A percentile compares a stretch with the other conserved stretches of the same genome.
These are phyloP conservation scores for Ogataea parapolymorpha DNA, from an alignment of 805 yeast species.

Conservation along the genomic window DNA sequence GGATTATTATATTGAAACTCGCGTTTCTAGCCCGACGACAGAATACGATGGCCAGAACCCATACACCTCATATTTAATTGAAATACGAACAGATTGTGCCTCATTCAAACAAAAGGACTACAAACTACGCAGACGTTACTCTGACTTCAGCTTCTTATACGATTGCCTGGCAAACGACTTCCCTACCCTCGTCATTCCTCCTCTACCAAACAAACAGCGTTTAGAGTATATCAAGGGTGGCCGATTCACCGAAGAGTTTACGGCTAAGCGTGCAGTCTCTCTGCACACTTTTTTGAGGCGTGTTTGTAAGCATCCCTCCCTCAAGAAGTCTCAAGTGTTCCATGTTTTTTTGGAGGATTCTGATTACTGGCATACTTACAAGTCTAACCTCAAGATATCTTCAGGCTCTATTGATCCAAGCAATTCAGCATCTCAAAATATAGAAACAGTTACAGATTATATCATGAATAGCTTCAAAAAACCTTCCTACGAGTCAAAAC, in stretches of 20 bases:
- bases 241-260: conserved; percentile 81
- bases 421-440: conserved; percentile 29
- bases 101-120: conserved; percentile 44
- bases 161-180: conserved; percentile 71
- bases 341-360: conserved; percentile 66
- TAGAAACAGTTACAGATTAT: conserved; percentile 84
- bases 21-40: conserved; percentile 59
- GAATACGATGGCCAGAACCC: conserved; percentile 75
- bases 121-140: conserved; percentile 72
- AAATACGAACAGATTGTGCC: conserved; percentile 62
- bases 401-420: conserved; percentile 22
- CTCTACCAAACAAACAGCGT: conserved; percentile 89
- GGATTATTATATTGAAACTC: conserved; percentile 34
- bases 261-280: conserved; percentile 76
- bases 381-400: conserved; percentile 47
- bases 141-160: conserved; percentile 77
- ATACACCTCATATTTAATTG: conserved; percentile 68
- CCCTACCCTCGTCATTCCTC: conserved; percentile 87
- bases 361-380: conserved; percentile 69
- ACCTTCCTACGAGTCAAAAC: conserved; percentile 49
- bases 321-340: conserved; percentile 67
- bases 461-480: conserved; percentile 92
- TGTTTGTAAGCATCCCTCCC: conserved; percentile 67
- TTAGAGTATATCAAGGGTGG: conserved; percentile 93
- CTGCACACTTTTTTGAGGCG: conserved; percentile 72